Conservation (phyloP, 441 rosid genomes). For the Aleurites moluccanus region DNA sequence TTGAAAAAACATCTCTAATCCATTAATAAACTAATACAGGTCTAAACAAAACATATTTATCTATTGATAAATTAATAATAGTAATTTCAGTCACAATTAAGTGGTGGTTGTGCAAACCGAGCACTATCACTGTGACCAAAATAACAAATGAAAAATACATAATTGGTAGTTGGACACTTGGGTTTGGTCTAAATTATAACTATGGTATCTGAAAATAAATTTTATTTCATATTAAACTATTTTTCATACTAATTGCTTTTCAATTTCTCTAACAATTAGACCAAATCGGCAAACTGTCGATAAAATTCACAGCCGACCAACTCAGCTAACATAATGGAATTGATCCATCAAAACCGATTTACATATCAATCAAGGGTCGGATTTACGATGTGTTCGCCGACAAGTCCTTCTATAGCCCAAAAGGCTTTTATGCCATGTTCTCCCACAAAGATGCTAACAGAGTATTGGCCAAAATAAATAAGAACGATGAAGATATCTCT, state of each 20-base stretch:
- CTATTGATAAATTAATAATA: too few relatives aligned
- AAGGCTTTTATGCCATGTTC: conserved; percentile 68
- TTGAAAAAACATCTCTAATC: too few relatives aligned
- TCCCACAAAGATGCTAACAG: conserved; percentile 84
- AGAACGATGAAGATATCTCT: conserved; percentile 68
- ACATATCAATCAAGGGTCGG: conserved; percentile 75
- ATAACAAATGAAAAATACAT: neutral
- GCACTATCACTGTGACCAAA: too few relatives aligned
- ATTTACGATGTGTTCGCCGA: conserved; percentile 74
- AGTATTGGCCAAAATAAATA: conserved; percentile 94
- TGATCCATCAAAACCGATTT: conserved; percentile 73
- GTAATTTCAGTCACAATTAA: neutral
- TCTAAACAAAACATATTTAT: too few relatives aligned
- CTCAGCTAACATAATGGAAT: conserved; percentile 66
- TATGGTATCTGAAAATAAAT: too few relatives aligned
- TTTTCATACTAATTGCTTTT: too few relatives aligned
- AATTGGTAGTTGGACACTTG: neutral
- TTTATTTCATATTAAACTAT: too few relatives aligned
- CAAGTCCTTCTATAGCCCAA: conserved; percentile 73
- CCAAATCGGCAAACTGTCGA: conserved; percentile 28
- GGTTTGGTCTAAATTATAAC: too few relatives aligned
- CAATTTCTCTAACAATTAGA: neutral
- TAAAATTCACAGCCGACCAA: conserved; percentile 70
- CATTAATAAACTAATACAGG: too few relatives aligned
- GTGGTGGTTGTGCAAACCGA: neutral